A percentile compares a stretch with the other conserved stretches of the same genome.
Evolutionary conservation across 129 eudicot genomes (phyloP).

Genomic region (Pittosporum tobira): DNA sequence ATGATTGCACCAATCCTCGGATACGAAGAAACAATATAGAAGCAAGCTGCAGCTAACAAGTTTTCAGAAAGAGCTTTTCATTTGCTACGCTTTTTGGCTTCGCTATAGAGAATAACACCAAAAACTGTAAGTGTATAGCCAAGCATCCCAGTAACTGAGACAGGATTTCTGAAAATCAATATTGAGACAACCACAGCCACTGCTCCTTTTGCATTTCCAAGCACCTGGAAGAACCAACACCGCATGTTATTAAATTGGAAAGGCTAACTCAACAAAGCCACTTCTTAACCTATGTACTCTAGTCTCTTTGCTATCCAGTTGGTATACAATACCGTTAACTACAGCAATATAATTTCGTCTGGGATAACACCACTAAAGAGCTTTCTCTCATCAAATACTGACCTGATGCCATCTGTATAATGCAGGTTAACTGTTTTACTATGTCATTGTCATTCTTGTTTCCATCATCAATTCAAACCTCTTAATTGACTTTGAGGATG

Average conservation of each 20-base stretch:
- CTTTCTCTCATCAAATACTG: background rate
- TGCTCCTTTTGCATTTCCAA: conserved; percentile 89
- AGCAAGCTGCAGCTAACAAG: background rate
- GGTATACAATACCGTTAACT: too few species aligned
- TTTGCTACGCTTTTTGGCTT: conserved; percentile 70
- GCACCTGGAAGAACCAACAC: conserved; percentile 38
- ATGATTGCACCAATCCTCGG: conserved; percentile 15
- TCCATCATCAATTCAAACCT: too few species aligned
- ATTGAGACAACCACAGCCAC: conserved; percentile 90
- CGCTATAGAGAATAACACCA: conserved; percentile 75
- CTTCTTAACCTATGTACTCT: background rate
- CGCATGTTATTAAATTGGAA: background rate
- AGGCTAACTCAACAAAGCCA: background rate
- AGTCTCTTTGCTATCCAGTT: too few species aligned
- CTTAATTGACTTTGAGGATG: too few species aligned
- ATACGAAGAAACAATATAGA: conserved; percentile 7
- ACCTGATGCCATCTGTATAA: background rate
- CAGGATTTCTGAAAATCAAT: conserved; percentile 67
- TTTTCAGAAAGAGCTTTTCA: conserved; percentile 4
- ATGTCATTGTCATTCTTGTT: too few species aligned
- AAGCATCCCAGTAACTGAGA: conserved; percentile 79
- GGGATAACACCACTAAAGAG: too few species aligned
- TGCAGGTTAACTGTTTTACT: background rate
- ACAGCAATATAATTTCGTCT: too few species aligned
- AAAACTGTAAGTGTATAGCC: conserved; percentile 69